A percentile compares a stretch with the other conserved stretches of the same genome.
These are phyloP conservation scores for Hymenoscyphus albidus DNA, from an alignment of 2,329 filamentous ascomycete genomes.

Conservation along the genomic window DNA sequence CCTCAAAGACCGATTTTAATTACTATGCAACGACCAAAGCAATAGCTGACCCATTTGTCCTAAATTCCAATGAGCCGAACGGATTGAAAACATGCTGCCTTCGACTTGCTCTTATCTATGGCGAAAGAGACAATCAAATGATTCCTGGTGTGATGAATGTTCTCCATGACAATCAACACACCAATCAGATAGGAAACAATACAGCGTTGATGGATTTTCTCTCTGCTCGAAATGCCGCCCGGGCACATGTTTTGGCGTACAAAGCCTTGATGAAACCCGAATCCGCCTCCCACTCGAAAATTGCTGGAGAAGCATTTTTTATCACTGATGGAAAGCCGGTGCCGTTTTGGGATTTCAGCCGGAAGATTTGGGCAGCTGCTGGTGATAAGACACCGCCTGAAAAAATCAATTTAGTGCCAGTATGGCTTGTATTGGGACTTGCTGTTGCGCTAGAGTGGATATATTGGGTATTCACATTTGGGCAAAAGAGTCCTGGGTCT, in stretches of 20 bases:
- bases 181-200: background rate
- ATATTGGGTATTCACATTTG: background rate
- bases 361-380: background rate
- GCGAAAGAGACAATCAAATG: background rate
- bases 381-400: background rate
- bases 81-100: background rate
- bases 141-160: background rate
- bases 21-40: background rate
- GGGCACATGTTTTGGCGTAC: background rate
- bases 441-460: background rate
- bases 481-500: background rate
- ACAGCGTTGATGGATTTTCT: background rate
- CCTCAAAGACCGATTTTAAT: background rate
- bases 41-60: background rate
- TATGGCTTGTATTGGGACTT: background rate
- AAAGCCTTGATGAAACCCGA: background rate
- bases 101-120: background rate
- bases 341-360: background rate
- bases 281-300: background rate
- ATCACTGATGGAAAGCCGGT: conserved; percentile 2
- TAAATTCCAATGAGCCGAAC: background rate
- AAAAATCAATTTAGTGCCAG: background rate
- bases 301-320: conserved; percentile 4
- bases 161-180: background rate
- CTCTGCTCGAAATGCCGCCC: background rate